Evolutionary conservation across 257 asterid species (phyloP).

Genomic region (Euphrasia confusa): DNA sequence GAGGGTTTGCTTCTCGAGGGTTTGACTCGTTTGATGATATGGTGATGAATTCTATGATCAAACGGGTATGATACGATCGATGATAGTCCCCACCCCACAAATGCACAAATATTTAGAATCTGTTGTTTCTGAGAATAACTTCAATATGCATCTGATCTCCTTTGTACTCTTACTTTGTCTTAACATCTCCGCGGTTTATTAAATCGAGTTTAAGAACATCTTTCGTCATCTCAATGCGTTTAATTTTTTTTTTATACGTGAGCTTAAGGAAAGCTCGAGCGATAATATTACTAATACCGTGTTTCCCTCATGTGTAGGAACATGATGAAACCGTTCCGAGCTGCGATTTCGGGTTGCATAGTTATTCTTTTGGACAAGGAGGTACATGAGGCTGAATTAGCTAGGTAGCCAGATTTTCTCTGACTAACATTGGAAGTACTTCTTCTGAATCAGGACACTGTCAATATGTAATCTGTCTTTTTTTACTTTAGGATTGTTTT

Average conservation of each 20-base stretch:
- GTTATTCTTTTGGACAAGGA: constrained; percentile 49
- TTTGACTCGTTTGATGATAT: constrained; percentile 71
- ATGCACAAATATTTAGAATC: too few species aligned
- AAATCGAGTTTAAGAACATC: neutral
- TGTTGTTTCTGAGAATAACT: too few species aligned
- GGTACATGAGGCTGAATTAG: constrained; percentile 26
- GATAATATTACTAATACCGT: neutral
- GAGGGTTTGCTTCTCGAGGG: constrained; percentile 39
- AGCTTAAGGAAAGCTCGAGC: neutral
- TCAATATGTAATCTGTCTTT: constrained; percentile 35
- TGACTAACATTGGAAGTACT: constrained; percentile 5
- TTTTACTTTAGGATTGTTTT: constrained; percentile 25
- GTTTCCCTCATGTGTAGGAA: constrained; percentile 46
- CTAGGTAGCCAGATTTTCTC: neutral
- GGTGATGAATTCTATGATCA: constrained; percentile 51
- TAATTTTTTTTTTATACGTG: neutral
- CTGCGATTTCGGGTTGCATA: constrained; percentile 50
- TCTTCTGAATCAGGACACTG: constrained; percentile 33
- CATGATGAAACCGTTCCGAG: constrained; percentile 47
- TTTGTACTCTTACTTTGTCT: neutral
- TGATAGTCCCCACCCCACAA: neutral
- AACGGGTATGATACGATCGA: constrained; percentile 48
- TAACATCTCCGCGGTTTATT: constrained; percentile 3
- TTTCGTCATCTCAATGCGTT: neutral
- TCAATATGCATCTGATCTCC: too few species aligned